These are phyloP conservation scores for Hordeum vulgare DNA, from an alignment of 176 grass and related monocot genomes.

Conservation along the genomic window MorexV3_pseudomolecules_assembly NC_058523.1:546372379-546372878, in stretches of 20 bases:
- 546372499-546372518: slow-evolving; percentile 28
- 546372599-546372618: background rate
- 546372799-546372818: background rate
- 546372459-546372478: slow-evolving; percentile 66
- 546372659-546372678: background rate
- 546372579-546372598: background rate
- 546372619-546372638: background rate
- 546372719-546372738: background rate
- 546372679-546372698: background rate
- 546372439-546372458: slow-evolving; percentile 51
- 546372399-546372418: slow-evolving; percentile 86
- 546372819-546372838: background rate
- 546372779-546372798: background rate
- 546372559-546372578: background rate
- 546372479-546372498: slow-evolving; percentile 52
- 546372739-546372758: background rate
- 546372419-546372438: slow-evolving; percentile 93
- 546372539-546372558: background rate
- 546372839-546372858: background rate
- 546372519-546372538: background rate
- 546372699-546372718: background rate
- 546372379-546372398: slow-evolving; percentile 54
- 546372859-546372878: background rate
- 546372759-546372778: background rate
- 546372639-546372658: background rate